These are phyloP conservation scores for Xylaria sp. DNA, from an alignment of 2,329 filamentous ascomycete genomes.

Conservation along the genomic window DNA sequence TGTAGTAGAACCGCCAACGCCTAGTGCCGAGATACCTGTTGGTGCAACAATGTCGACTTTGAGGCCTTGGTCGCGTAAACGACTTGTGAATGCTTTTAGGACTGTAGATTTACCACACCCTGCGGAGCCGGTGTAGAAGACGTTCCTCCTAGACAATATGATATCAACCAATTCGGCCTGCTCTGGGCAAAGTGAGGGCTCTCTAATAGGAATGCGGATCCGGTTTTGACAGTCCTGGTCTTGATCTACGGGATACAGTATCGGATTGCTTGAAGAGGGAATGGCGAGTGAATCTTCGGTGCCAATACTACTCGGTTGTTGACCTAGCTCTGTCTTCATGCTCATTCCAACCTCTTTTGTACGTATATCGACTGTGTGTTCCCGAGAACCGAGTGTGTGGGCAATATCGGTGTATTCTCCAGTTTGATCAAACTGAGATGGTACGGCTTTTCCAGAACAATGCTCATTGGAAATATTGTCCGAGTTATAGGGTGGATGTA, in stretches of 20 bases:
- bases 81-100: constrained; percentile 59
- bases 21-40: constrained; percentile 68
- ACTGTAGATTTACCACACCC: constrained; percentile 70
- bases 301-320: background rate
- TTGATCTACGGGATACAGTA: background rate
- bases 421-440: background rate
- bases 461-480: background rate
- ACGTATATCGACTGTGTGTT: background rate
- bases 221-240: background rate
- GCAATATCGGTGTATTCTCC: too few relatives aligned
- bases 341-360: background rate
- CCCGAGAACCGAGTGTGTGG: background rate
- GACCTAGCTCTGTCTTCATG: background rate
- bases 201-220: constrained; percentile 16
- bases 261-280: constrained; percentile 2
- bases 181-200: constrained; percentile 56
- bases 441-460: background rate
- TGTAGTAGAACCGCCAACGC: constrained; percentile 66
- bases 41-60: constrained; percentile 66
- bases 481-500: background rate
- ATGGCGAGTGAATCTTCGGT: background rate
- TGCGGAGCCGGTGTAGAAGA: constrained; percentile 74
- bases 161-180: constrained; percentile 62
- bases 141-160: constrained; percentile 63
- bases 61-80: constrained; percentile 51